These are phyloP conservation scores for Dipteronia dyeriana DNA, from an alignment of 345 rosid genomes.

Conservation along the genomic window DNA sequence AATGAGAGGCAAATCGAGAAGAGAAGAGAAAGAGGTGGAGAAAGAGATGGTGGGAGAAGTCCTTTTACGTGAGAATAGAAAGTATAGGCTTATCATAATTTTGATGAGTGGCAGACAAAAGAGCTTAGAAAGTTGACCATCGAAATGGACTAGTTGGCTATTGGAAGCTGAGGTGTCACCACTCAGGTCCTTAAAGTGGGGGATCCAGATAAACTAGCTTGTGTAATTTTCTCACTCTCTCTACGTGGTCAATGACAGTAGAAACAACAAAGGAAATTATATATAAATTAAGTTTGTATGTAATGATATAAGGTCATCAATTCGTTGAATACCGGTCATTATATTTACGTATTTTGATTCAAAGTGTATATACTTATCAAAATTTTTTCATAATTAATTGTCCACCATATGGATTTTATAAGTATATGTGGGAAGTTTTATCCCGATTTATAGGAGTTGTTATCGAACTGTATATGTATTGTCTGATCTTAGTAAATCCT, in stretches of 20 bases:
- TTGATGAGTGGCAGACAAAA: slow-evolving; percentile 41
- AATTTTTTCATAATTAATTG: too few species aligned
- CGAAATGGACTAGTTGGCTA: slow-evolving; percentile 23
- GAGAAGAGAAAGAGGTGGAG: not conserved
- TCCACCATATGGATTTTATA: too few species aligned
- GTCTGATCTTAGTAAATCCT: too few species aligned
- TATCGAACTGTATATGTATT: too few species aligned
- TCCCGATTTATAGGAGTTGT: too few species aligned
- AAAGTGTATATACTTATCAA: too few species aligned
- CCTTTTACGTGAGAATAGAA: slow-evolving; percentile 8
- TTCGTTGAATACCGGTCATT: too few species aligned
- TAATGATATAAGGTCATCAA: too few species aligned
- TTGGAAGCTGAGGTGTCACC: slow-evolving; percentile 45
- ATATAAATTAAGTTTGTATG: too few species aligned
- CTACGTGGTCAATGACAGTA: not conserved
- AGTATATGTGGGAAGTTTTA: too few species aligned
- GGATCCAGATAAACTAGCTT: not conserved
- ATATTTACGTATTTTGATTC: too few species aligned
- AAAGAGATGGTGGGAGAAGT: not conserved
- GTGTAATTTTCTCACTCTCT: not conserved
- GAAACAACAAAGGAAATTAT: not conserved
- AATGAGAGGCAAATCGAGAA: not conserved
- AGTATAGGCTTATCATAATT: slow-evolving; percentile 7
- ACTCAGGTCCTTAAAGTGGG: slow-evolving; percentile 18
- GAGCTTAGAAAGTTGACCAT: slow-evolving; percentile 24